Evolutionary conservation across 176 grass and related monocot genomes (phyloP).

Genomic region (Triticum aestivum): IWGSC_CS_RefSeq_v2.1 NC_057796.1:293077957-293078456

Average conservation of each 20-base stretch:
- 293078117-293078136: conserved; percentile 92
- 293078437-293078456: conserved; percentile 97
- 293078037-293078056: conserved; percentile 73
- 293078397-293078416: conserved; percentile 96
- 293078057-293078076: conserved; percentile 74
- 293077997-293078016: conserved; percentile 99
- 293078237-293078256: conserved; percentile 20
- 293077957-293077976: conserved; percentile 49
- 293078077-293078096: conserved; percentile 93
- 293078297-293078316: conserved; percentile 66
- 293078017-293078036: conserved; percentile 94
- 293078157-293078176: conserved; percentile 73
- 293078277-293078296: conserved; percentile 76
- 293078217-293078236: not conserved
- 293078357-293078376: conserved; percentile 71
- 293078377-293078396: conserved; percentile 91
- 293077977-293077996: conserved; percentile 98
- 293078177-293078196: not conserved
- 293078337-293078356: conserved; percentile 58
- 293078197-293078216: not conserved
- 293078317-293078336: conserved; percentile 79
- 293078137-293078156: conserved; percentile 97
- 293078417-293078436: conserved; percentile 87
- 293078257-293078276: conserved; percentile 77
- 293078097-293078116: conserved; percentile 96